A percentile compares a stretch with the other conserved stretches of the same genome.
Evolutionary conservation across 306 rosid species (phyloP).

Genomic region (Casuarina equisetifolia): DNA sequence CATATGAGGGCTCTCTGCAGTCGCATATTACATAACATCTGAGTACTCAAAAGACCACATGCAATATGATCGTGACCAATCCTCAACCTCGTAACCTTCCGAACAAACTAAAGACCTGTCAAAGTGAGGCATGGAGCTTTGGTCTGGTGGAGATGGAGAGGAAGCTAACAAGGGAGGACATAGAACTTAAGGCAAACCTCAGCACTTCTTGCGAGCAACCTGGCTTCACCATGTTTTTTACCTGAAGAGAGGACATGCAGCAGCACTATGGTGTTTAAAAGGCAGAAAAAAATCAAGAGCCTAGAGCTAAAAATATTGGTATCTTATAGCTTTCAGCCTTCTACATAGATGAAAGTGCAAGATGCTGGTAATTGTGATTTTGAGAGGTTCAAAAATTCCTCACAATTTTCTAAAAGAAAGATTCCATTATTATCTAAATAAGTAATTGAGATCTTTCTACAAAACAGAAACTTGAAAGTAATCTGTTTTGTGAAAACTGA

Average conservation of each 20-base stretch:
- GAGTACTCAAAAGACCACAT: not conserved
- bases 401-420: not conserved
- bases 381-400: not conserved
- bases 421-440: not conserved
- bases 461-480: not conserved
- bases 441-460: not conserved
- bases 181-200: constrained; percentile 9
- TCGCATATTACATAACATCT: not conserved
- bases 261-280: not conserved
- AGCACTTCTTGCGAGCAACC: constrained; percentile 25
- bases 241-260: constrained; percentile 12
- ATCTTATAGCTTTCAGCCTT: not conserved
- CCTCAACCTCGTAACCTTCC: not conserved
- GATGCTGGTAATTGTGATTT: not conserved
- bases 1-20: not conserved
- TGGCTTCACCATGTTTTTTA: constrained; percentile 14
- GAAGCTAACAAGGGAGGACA: constrained; percentile 10
- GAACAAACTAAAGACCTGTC: not conserved
- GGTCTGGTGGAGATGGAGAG: constrained; percentile 5
- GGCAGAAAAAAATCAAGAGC: not conserved
- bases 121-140: constrained; percentile 13
- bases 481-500: not conserved
- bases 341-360: not conserved
- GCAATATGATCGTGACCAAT: not conserved
- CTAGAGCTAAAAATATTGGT: not conserved